phyloP scores from a whole-genome alignment of 345 rosid species.

The Salix dunnii region DNA sequence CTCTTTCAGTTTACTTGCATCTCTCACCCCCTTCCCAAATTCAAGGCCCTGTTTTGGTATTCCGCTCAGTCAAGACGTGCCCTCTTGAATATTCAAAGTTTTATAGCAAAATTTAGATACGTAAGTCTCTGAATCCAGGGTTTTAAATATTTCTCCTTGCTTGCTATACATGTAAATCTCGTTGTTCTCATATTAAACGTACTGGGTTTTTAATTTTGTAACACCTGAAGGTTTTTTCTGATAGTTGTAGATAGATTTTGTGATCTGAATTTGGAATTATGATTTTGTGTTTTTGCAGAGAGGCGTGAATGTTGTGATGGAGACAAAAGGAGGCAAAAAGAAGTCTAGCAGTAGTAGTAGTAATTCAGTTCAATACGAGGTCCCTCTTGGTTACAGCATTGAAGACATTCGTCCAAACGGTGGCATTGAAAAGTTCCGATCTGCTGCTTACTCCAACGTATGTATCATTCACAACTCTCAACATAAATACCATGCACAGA shows the following conservation, averaged over 20 bases:
- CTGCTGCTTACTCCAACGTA: constrained; percentile 85
- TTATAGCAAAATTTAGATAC: too few species aligned
- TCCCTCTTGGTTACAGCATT: constrained; percentile 78
- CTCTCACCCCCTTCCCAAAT: too few species aligned
- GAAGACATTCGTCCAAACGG: constrained; percentile 90
- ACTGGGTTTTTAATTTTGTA: not conserved
- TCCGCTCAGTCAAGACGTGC: too few species aligned
- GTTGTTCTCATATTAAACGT: not conserved
- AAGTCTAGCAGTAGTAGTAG: constrained; percentile 32
- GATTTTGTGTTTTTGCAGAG: not conserved
- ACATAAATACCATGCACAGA: not conserved
- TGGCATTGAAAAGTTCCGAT: constrained; percentile 78
- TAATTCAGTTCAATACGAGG: constrained; percentile 55
- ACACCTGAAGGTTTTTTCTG: not conserved
- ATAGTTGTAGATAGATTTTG: not conserved
- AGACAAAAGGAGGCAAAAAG: constrained; percentile 59
- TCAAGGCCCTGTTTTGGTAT: too few species aligned
- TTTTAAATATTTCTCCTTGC: not conserved
- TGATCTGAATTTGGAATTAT: not conserved
- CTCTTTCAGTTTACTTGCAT: not conserved
- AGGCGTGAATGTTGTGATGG: constrained; percentile 79
- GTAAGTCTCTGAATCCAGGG: too few species aligned
- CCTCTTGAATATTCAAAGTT: too few species aligned
- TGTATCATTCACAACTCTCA: not conserved
- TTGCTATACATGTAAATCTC: not conserved